Conservation (phyloP, 2,329 filamentous ascomycete species). For the Nemania serpens region DNA sequence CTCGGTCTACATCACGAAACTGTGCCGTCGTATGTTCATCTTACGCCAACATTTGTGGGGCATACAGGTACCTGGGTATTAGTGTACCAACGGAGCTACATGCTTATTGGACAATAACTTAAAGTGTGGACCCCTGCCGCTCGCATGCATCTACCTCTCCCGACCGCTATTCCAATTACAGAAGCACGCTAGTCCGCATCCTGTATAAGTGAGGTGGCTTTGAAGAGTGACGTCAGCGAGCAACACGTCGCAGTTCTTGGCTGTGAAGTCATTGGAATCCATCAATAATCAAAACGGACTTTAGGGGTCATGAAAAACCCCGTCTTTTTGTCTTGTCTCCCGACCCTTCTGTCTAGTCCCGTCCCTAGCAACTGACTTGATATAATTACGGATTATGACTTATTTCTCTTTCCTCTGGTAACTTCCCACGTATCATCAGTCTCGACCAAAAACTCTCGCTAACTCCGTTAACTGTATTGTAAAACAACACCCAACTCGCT, state of each 20-base stretch:
- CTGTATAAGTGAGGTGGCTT: constrained; percentile 5
- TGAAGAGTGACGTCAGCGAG: constrained; percentile 19
- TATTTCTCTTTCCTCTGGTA: too few relatives aligned
- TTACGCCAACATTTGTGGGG: too few relatives aligned
- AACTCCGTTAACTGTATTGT: too few relatives aligned
- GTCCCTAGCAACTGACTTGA: neutral
- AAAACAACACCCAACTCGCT: too few relatives aligned
- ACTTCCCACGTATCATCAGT: too few relatives aligned
- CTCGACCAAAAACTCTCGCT: too few relatives aligned
- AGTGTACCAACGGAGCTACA: too few relatives aligned
- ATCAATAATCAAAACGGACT: neutral
- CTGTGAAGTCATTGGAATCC: constrained; percentile 20
- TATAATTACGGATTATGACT: too few relatives aligned
- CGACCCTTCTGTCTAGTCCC: neutral
- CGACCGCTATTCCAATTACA: neutral
- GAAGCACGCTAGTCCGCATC: neutral
- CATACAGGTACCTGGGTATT: too few relatives aligned
- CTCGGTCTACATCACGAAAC: too few relatives aligned
- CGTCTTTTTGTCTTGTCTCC: constrained; percentile 4
- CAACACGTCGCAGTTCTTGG: constrained; percentile 9
- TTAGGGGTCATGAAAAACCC: constrained; percentile 8
- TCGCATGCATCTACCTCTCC: neutral
- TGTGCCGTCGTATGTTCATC: too few relatives aligned
- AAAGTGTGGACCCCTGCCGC: neutral
- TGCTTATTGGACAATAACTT: neutral